These are phyloP conservation scores for Taiozyma sp. DNA, from an alignment of 1,139 yeast species.

Conservation along the genomic window DNA sequence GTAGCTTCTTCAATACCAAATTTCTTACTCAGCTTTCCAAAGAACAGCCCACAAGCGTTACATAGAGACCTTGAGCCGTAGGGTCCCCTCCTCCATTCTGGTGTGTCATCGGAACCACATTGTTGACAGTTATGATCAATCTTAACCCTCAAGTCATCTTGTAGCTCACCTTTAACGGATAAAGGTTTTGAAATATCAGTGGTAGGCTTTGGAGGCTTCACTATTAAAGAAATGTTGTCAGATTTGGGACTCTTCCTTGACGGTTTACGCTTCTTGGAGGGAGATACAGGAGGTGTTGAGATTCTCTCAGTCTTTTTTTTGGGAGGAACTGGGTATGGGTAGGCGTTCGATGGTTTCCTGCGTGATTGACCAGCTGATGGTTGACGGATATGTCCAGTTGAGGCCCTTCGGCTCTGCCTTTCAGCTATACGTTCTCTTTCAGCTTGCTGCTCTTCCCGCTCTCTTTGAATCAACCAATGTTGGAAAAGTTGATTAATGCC, in stretches of 20 bases:
- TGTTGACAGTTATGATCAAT: slow-evolving; percentile 33
- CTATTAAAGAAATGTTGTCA: slow-evolving; percentile 9
- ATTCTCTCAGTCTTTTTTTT: neutral
- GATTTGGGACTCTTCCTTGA: slow-evolving; percentile 2
- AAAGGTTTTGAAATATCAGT: neutral
- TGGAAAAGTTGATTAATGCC: slow-evolving; percentile 6
- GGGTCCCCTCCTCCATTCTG: slow-evolving; percentile 85
- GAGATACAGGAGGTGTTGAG: neutral
- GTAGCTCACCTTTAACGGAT: slow-evolving; percentile 7
- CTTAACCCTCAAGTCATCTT: slow-evolving; percentile 17
- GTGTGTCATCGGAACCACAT: slow-evolving; percentile 73
- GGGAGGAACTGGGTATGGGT: neutral
- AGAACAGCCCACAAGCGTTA: slow-evolving; percentile 80
- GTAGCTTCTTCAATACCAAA: slow-evolving; percentile 38
- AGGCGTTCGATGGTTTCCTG: neutral
- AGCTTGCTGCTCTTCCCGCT: neutral
- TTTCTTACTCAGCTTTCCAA: slow-evolving; percentile 60
- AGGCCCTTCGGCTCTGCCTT: slow-evolving; percentile 1
- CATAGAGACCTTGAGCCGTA: slow-evolving; percentile 70
- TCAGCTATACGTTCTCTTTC: neutral
- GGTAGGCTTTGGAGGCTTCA: slow-evolving; percentile 9
- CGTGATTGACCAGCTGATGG: neutral
- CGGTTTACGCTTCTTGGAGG: slow-evolving; percentile 2
- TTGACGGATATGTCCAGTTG: slow-evolving; percentile 2
- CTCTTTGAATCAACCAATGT: slow-evolving; percentile 7